phyloP scores from a whole-genome alignment of 2,329 filamentous ascomycete species.

The Botrytis cinerea region DNA sequence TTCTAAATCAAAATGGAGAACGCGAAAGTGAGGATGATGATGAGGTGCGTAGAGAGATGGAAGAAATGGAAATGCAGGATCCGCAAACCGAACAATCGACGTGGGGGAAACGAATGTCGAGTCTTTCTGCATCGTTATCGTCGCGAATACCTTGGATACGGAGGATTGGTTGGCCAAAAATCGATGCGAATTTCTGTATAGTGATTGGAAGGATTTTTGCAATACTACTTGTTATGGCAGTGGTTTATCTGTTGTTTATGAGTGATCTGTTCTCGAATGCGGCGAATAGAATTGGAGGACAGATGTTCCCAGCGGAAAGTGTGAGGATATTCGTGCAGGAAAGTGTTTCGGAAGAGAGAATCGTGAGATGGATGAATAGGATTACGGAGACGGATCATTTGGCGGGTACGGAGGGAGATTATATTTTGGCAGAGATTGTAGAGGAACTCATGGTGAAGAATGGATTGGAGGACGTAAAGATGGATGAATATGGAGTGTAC shows the following conservation, averaged over 20 bases:
- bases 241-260: slow-evolving; percentile 83
- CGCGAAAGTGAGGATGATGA: slow-evolving; percentile 52
- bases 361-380: slow-evolving; percentile 73
- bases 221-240: slow-evolving; percentile 70
- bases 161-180: slow-evolving; percentile 36
- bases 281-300: slow-evolving; percentile 61
- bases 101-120: slow-evolving; percentile 44
- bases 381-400: slow-evolving; percentile 85
- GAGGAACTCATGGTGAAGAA: slow-evolving; percentile 72
- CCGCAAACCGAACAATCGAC: slow-evolving; percentile 48
- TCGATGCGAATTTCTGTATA: slow-evolving; percentile 51
- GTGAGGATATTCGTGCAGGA: slow-evolving; percentile 74
- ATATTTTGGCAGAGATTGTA: slow-evolving; percentile 80
- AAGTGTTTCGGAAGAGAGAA: slow-evolving; percentile 67
- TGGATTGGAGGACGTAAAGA: slow-evolving; percentile 71
- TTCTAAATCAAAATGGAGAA: slow-evolving; percentile 57
- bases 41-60: slow-evolving; percentile 76
- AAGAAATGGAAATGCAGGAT: slow-evolving; percentile 86
- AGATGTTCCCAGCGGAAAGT: slow-evolving; percentile 81
- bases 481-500: slow-evolving; percentile 85
- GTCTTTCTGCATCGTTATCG: slow-evolving; percentile 39
- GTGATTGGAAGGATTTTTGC: slow-evolving; percentile 74
- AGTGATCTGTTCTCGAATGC: slow-evolving; percentile 77
- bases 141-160: slow-evolving; percentile 41
- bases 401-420: slow-evolving; percentile 92